phyloP scores from a whole-genome alignment of 2,329 filamentous ascomycete species.

The Diplodia intermedia region DNA sequence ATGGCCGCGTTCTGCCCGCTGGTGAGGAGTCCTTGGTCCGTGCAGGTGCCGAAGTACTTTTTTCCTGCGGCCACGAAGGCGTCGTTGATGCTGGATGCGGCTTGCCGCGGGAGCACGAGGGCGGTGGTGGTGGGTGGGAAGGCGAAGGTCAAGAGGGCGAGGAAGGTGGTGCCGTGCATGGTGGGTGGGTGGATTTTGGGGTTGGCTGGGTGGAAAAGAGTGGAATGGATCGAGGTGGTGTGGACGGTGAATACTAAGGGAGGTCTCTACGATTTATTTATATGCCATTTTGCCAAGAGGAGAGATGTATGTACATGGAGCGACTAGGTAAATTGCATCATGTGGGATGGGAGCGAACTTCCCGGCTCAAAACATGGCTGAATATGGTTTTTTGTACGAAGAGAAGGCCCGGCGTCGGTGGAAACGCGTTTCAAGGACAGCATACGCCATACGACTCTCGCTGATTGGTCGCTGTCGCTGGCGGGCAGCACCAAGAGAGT shows the following conservation, averaged over 20 bases:
- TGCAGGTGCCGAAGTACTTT: conserved; percentile 67
- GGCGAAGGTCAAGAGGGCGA: neutral
- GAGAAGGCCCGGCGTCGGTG: neutral
- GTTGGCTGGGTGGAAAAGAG: neutral
- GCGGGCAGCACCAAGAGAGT: neutral
- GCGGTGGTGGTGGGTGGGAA: no score
- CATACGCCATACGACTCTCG: conserved; percentile 1
- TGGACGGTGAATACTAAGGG: neutral
- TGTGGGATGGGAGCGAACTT: no score
- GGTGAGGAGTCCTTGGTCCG: conserved; percentile 62
- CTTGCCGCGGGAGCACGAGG: conserved; percentile 45
- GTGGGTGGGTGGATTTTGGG: neutral
- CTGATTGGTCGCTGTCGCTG: neutral
- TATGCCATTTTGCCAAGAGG: neutral
- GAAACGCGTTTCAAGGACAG: neutral
- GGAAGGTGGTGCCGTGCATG: conserved; percentile 6
- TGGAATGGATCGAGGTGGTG: neutral
- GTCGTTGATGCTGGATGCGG: conserved; percentile 52
- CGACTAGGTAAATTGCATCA: neutral
- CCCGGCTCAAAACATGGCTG: neutral
- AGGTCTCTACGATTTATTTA: neutral
- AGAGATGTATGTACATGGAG: neutral
- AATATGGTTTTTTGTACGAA: neutral
- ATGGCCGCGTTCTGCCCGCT: conserved; percentile 60
- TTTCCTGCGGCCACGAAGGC: conserved; percentile 68